Evolutionary conservation across 306 rosid genomes (phyloP).

Genomic region (Alnus glutinosa): DNA sequence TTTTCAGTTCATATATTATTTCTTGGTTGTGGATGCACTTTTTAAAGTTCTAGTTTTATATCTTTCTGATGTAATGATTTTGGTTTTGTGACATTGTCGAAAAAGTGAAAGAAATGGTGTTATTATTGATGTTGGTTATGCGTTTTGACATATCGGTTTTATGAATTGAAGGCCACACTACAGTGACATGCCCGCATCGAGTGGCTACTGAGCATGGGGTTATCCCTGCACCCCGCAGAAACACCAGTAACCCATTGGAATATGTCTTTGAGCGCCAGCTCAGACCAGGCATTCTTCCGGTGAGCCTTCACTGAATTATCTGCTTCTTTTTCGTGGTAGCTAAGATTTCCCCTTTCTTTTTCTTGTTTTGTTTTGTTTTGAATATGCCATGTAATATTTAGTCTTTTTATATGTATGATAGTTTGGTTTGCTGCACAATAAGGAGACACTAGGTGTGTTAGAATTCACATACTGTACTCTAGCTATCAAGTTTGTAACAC

Average conservation of each 20-base stretch:
- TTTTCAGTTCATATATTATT: neutral
- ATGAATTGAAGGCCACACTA: constrained; percentile 78
- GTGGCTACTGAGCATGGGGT: constrained; percentile 84
- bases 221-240: constrained; percentile 69
- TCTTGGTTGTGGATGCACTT: neutral
- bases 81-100: neutral
- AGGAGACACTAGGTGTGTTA: neutral
- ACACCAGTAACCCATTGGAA: constrained; percentile 55
- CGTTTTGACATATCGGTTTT: constrained; percentile 24
- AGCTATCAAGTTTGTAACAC: neutral
- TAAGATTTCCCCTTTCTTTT: constrained; percentile 1
- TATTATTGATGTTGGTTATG: neutral
- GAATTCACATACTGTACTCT: neutral
- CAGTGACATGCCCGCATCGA: constrained; percentile 86
- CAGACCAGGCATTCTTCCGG: constrained; percentile 50
- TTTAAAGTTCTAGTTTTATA: neutral
- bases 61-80: neutral
- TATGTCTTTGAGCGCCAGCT: constrained; percentile 91
- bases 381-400: neutral
- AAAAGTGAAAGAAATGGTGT: neutral
- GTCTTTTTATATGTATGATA: neutral
- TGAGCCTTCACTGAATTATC: constrained; percentile 30
- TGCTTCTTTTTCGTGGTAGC: neutral
- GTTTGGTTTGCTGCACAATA: neutral
- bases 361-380: neutral